These are phyloP conservation scores for Xylaria castorea DNA, from an alignment of 495 filamentous ascomycete species.

Conservation along the genomic window DNA sequence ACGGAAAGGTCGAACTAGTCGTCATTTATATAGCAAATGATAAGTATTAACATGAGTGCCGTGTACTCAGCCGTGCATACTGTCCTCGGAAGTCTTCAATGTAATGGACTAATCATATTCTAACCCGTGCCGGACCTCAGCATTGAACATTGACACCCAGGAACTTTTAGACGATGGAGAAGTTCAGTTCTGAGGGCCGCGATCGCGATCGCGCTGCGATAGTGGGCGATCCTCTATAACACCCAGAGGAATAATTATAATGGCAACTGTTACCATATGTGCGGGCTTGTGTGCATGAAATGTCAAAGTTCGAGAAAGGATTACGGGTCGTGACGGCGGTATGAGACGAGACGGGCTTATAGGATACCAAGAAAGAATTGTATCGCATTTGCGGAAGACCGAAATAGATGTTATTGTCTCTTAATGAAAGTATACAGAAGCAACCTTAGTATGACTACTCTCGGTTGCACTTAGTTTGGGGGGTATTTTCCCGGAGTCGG, in stretches of 20 bases:
- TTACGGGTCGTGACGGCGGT: neutral
- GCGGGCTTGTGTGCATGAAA: neutral
- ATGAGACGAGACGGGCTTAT: neutral
- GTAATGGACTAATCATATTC: neutral
- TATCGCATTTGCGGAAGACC: neutral
- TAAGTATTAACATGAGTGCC: too few relatives aligned
- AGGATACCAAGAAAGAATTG: slow-evolving; percentile 1
- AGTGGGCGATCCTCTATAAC: neutral
- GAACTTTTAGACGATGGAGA: slow-evolving; percentile 3
- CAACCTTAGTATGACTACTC: neutral
- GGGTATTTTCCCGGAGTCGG: neutral
- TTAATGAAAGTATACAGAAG: neutral
- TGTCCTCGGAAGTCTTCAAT: neutral
- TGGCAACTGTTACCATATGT: neutral
- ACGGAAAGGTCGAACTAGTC: neutral
- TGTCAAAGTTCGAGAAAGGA: neutral
- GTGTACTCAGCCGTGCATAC: neutral
- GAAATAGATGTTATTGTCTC: neutral
- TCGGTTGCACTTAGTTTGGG: neutral
- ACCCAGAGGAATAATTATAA: neutral
- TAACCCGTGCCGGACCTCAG: neutral
- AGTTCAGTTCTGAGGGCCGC: neutral
- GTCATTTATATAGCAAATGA: neutral
- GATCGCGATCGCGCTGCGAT: neutral
- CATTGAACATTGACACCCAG: slow-evolving; percentile 2